Evolutionary conservation across 1,284 basidiomycete species (phyloP).

Genomic region (Microbotryomycetes sp.): DNA sequence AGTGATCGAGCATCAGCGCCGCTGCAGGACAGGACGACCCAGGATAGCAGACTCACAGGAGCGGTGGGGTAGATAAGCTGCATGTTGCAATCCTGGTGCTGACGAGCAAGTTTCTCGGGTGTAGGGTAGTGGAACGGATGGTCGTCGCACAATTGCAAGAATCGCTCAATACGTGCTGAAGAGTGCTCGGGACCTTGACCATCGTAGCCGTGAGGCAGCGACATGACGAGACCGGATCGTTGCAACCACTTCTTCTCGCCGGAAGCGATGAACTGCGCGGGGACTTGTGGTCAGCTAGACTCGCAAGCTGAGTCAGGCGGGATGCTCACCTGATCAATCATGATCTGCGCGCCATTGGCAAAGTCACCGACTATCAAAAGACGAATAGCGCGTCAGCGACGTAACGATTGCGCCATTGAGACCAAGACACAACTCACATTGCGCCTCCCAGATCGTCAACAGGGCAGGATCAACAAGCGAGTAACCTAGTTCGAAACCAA

Average conservation of each 20-base stretch:
- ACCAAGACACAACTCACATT: slow-evolving; percentile 24
- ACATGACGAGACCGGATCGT: slow-evolving; percentile 86
- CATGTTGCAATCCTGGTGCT: slow-evolving; percentile 99
- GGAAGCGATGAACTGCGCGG: slow-evolving; percentile 82
- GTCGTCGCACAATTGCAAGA: slow-evolving; percentile 96
- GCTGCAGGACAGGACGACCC: slow-evolving; percentile 14
- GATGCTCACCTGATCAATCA: slow-evolving; percentile 61
- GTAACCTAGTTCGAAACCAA: slow-evolving; percentile 98
- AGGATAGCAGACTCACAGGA: slow-evolving; percentile 8
- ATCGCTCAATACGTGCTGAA: slow-evolving; percentile 89
- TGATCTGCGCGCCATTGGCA: slow-evolving; percentile 92
- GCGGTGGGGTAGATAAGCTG: slow-evolving; percentile 90
- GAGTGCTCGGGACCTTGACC: slow-evolving; percentile 99
- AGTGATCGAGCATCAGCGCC: slow-evolving; percentile 42
- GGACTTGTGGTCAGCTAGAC: neutral
- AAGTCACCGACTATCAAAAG: slow-evolving; percentile 70
- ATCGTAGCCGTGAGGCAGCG: slow-evolving; percentile 93
- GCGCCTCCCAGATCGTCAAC: slow-evolving; percentile 91
- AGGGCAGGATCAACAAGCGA: slow-evolving; percentile 93
- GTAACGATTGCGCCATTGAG: neutral
- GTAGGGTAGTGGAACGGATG: slow-evolving; percentile 89
- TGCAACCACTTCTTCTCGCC: slow-evolving; percentile 99
- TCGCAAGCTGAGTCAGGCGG: neutral
- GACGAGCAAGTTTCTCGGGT: slow-evolving; percentile 81
- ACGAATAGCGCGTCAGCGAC: neutral